Percentiles rank a stretch among this genome's conserved stretches.
These are phyloP conservation scores for Coniochaeta hoffmannii DNA, from an alignment of 2,329 filamentous ascomycete genomes.

Conservation along the genomic window DNA sequence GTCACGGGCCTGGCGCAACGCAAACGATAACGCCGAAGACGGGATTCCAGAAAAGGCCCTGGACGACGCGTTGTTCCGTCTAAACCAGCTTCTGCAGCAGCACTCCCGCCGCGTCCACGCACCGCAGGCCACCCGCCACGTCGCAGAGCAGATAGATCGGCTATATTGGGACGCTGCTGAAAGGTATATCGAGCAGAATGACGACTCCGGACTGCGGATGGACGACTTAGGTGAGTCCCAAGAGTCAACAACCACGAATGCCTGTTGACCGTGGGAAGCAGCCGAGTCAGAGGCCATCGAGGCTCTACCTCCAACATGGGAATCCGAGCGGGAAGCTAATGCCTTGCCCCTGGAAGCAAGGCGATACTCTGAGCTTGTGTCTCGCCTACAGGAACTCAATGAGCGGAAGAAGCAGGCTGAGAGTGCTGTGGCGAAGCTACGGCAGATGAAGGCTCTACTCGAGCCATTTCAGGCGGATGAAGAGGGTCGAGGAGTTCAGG, in stretches of 20 bases:
- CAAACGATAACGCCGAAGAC: constrained; percentile 32
- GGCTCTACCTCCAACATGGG: constrained; percentile 40
- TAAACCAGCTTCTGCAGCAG: constrained; percentile 57
- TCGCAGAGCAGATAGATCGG: constrained; percentile 65
- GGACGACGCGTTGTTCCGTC: constrained; percentile 47
- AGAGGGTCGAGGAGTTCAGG: constrained; percentile 41
- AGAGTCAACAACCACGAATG: constrained; percentile 7
- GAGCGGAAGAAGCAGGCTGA: constrained; percentile 29
- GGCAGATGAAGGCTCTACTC: constrained; percentile 41
- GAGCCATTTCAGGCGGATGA: constrained; percentile 33
- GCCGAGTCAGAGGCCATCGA: constrained; percentile 31
- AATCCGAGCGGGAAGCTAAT: constrained; percentile 26
- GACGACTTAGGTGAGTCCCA: constrained; percentile 1
- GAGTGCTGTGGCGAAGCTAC: constrained; percentile 35
- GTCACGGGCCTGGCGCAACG: constrained; percentile 43
- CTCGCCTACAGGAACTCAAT: constrained; percentile 41
- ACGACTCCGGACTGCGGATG: background rate
- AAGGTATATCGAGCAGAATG: constrained; percentile 12
- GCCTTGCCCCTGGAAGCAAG: constrained; percentile 37
- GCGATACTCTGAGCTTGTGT: constrained; percentile 43
- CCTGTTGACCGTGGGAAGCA: background rate
- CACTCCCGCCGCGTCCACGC: constrained; percentile 61
- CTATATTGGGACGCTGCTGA: constrained; percentile 49
- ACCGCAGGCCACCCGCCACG: constrained; percentile 60
- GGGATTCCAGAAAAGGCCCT: constrained; percentile 40